Evolutionary conservation across 176 grass and related monocot species (phyloP), one percentile per base, ranked within the genome.

Genomic region (Thinopyrum elongatum): DNA sequence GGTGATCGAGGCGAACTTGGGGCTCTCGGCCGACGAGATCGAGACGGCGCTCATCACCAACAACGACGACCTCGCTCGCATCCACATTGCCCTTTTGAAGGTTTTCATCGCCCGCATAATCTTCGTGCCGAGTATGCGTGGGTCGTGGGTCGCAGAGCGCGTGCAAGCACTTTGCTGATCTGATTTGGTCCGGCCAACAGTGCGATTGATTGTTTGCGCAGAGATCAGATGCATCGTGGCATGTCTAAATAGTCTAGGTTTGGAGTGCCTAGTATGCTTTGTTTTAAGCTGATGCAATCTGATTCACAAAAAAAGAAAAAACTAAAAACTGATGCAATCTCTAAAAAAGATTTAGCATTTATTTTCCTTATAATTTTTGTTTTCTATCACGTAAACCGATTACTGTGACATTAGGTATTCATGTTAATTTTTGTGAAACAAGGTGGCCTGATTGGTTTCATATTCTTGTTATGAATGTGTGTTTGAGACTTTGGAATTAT

Each of bases 21-120:
- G 79, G 31, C 85, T 98, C 4, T 89, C 96, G 10, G 91, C 96
- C 41, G 96, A 95, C 82, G 96, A 98, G 30, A 92, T 98, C 79
- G 96, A 98, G 76, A 84, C 69, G 62, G 93, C 93, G 29, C 77
- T 98, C 84, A 83, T 92, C 74, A 31, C 65, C 2, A 91, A 81
- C 26, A 91, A 94, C 75, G 35, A 62, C 36, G 74, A 87, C 55
- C 86, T 98, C 19, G 91, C 90, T 8, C 86, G 88, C 88, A 63
- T 98, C 61, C 96, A 98, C 65, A 84, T 92, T 66, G 86, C 91
- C 39, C 88, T 98, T 10, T 51, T 98, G 67, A 95, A 98, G 96
- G 96, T 98, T 25, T 36, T 22, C 12, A 10, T 6, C 19, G 78
- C 63, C 0, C 28, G 27, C 17, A 1, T 74, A 15, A 21, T 31